phyloP scores from a whole-genome alignment of 1,284 basidiomycete genomes.

The Ganoderma sp. region DNA sequence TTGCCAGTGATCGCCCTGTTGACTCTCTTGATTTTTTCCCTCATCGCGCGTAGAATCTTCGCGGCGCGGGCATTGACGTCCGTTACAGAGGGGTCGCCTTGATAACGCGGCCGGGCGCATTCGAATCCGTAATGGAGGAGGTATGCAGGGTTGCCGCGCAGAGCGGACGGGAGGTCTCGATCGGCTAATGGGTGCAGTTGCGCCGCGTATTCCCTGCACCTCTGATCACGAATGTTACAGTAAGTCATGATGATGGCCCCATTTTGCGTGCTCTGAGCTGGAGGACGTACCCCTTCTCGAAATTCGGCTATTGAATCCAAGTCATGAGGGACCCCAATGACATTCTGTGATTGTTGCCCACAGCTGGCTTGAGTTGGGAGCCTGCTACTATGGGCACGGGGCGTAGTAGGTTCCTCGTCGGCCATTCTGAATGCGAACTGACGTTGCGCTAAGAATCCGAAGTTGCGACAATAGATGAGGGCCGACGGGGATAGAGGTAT shows the following conservation, averaged over 20 bases:
- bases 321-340: too few relatives aligned
- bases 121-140: not conserved
- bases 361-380: too few relatives aligned
- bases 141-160: not conserved
- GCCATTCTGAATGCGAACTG: too few relatives aligned
- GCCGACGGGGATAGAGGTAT: too few relatives aligned
- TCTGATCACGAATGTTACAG: not conserved
- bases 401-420: too few relatives aligned
- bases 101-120: not conserved
- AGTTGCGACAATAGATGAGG: too few relatives aligned
- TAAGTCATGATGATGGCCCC: not conserved
- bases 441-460: too few relatives aligned
- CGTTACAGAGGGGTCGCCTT: not conserved
- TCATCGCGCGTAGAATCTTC: not conserved
- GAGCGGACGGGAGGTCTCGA: not conserved
- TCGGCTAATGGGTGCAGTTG: not conserved
- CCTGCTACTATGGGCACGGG: too few relatives aligned
- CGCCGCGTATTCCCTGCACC: not conserved
- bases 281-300: too few relatives aligned
- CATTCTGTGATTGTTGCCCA: too few relatives aligned
- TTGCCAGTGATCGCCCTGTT: not conserved
- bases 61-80: too few relatives aligned
- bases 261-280: not conserved
- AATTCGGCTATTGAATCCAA: too few relatives aligned
- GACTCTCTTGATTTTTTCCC: not conserved